These are phyloP conservation scores for Emericellopsis cladophorae DNA, from an alignment of 2,329 filamentous ascomycete genomes.

Conservation along the genomic window DNA sequence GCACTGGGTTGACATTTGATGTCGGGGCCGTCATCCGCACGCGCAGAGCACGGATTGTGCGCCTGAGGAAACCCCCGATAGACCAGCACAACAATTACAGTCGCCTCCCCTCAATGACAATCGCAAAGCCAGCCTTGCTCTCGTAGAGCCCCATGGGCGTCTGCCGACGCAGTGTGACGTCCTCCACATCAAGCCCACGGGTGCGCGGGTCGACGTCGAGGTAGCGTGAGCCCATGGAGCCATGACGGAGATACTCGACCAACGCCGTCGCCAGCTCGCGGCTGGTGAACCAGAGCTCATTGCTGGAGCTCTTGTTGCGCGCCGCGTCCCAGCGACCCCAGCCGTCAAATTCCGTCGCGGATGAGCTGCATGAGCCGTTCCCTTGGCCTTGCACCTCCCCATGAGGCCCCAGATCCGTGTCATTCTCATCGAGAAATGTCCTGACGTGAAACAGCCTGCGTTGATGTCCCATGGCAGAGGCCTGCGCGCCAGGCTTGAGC, in stretches of 20 bases:
- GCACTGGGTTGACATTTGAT: no score
- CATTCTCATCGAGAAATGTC: constrained; percentile 9
- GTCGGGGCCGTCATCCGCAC: no score
- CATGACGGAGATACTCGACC: constrained; percentile 27
- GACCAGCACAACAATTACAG: no score
- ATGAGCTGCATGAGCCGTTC: background rate
- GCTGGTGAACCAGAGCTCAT: constrained; percentile 32
- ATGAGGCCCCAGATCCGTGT: background rate
- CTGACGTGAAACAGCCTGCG: constrained; percentile 29
- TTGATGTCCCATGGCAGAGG: constrained; percentile 21
- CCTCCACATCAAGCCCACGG: constrained; percentile 12
- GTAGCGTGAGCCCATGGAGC: constrained; percentile 14
- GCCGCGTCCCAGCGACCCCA: constrained; percentile 28
- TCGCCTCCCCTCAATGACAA: constrained; percentile 26
- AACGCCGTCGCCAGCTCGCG: constrained; percentile 31
- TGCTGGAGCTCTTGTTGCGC: background rate
- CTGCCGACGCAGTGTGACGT: constrained; percentile 36
- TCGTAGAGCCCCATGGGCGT: constrained; percentile 40
- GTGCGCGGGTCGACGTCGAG: constrained; percentile 5
- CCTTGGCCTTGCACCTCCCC: background rate
- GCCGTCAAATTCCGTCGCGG: constrained; percentile 24
- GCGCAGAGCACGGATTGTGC: no score
- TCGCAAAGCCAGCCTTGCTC: constrained; percentile 33
- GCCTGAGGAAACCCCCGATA: no score
- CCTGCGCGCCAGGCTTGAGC: constrained; percentile 21